These are phyloP conservation scores for Corynespora cassiicola DNA, from an alignment of 2,329 filamentous ascomycete species.

Conservation along the genomic window DNA sequence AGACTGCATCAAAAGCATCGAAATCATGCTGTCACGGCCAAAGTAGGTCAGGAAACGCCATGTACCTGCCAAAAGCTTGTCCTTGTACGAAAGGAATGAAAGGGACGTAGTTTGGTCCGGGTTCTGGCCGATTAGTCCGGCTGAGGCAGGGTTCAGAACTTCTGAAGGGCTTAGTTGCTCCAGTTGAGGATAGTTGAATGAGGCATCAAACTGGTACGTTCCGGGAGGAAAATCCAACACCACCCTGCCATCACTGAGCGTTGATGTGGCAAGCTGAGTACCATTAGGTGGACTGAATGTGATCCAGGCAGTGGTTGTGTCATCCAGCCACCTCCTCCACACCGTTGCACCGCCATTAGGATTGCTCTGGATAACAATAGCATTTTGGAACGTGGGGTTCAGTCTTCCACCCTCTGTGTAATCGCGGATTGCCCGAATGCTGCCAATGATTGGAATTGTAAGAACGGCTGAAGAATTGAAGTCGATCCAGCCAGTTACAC, in stretches of 20 bases:
- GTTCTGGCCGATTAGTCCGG: slow-evolving; percentile 53
- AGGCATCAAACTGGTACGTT: slow-evolving; percentile 64
- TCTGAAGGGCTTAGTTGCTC: slow-evolving; percentile 58
- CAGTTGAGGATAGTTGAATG: slow-evolving; percentile 68
- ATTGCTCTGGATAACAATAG: slow-evolving; percentile 51
- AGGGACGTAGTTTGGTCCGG: slow-evolving; percentile 59
- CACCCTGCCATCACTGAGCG: slow-evolving; percentile 44
- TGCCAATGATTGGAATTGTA: slow-evolving; percentile 65
- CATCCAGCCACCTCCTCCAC: slow-evolving; percentile 67
- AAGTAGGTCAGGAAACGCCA: slow-evolving; percentile 74
- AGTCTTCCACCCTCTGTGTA: slow-evolving; percentile 66
- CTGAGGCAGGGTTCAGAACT: slow-evolving; percentile 58
- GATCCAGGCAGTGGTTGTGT: slow-evolving; percentile 63
- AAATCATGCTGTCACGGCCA: slow-evolving; percentile 70
- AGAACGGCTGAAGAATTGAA: slow-evolving; percentile 66
- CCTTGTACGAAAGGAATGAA: slow-evolving; percentile 68
- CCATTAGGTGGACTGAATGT: slow-evolving; percentile 47
- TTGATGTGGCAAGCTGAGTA: slow-evolving; percentile 42
- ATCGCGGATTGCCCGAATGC: slow-evolving; percentile 68
- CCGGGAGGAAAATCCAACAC: slow-evolving; percentile 59
- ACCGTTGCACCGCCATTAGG: slow-evolving; percentile 56
- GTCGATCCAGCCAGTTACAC: slow-evolving; percentile 60
- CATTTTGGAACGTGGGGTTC: slow-evolving; percentile 61
- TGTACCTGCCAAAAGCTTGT: slow-evolving; percentile 68
- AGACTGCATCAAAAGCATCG: slow-evolving; percentile 63